These are phyloP conservation scores for Fusarium oligoseptatum DNA, from an alignment of 2,329 filamentous ascomycete genomes.

Conservation along the genomic window DNA sequence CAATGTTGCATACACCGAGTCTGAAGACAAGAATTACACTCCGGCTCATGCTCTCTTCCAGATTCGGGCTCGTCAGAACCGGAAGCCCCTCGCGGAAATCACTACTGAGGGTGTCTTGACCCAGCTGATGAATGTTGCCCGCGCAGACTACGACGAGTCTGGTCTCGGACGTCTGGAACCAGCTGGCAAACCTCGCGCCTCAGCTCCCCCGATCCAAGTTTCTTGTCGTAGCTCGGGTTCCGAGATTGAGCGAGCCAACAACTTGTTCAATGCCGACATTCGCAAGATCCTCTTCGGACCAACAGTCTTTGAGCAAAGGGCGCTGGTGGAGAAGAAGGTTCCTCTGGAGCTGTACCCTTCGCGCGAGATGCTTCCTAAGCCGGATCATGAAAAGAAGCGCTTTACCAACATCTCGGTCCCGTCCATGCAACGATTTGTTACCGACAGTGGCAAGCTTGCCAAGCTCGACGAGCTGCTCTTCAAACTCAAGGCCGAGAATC, in stretches of 20 bases:
- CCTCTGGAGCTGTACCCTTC: slow-evolving; percentile 75
- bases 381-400: slow-evolving; percentile 83
- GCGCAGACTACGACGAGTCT: slow-evolving; percentile 72
- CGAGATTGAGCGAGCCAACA: slow-evolving; percentile 75
- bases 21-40: slow-evolving; percentile 71
- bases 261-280: slow-evolving; percentile 82
- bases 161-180: slow-evolving; percentile 85
- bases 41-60: slow-evolving; percentile 86
- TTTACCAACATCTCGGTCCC: slow-evolving; percentile 94
- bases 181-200: slow-evolving; percentile 81
- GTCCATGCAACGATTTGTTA: slow-evolving; percentile 97
- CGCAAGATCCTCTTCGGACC: slow-evolving; percentile 82
- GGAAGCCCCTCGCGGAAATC: slow-evolving; percentile 75
- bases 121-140: slow-evolving; percentile 84
- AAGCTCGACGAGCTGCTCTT: slow-evolving; percentile 89
- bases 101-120: slow-evolving; percentile 79
- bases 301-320: slow-evolving; percentile 74
- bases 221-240: slow-evolving; percentile 77
- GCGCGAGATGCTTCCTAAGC: slow-evolving; percentile 77
- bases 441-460: slow-evolving; percentile 95
- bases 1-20: slow-evolving; percentile 78
- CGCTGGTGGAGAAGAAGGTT: slow-evolving; percentile 80
- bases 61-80: slow-evolving; percentile 78
- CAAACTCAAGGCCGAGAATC: slow-evolving; percentile 90
- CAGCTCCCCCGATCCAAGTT: slow-evolving; percentile 88